Percentiles rank a stretch among this genome's conserved stretches.
These are phyloP conservation scores for Neurospora sp. DNA, from an alignment of 495 filamentous ascomycete species.

Conservation along the genomic window DNA sequence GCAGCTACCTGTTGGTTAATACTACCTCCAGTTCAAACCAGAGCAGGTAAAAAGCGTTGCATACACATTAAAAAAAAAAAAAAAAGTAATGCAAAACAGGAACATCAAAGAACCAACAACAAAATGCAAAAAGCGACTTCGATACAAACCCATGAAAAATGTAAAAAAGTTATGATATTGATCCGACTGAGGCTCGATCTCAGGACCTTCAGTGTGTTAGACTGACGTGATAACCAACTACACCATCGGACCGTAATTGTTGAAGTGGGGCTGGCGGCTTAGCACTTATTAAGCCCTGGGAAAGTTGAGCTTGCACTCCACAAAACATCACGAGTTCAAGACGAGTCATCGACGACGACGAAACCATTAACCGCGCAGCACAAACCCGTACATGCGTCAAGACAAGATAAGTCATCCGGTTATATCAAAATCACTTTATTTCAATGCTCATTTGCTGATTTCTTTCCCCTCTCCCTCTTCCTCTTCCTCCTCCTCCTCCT, in stretches of 20 bases:
- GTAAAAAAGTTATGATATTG: not conserved
- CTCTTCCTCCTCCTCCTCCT: constrained; percentile 28
- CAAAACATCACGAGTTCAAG: not conserved
- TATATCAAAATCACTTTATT: not conserved
- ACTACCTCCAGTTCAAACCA: not conserved
- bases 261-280: not conserved
- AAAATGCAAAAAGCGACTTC: not conserved
- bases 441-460: not conserved
- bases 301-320: too few species aligned
- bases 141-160: not conserved
- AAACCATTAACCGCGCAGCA: too few species aligned
- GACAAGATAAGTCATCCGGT: too few species aligned
- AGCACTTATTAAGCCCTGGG: not conserved
- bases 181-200: not conserved
- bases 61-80: too few species aligned
- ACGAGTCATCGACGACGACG: too few species aligned
- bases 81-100: not conserved
- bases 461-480: not conserved
- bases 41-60: not conserved
- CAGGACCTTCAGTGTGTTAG: not conserved
- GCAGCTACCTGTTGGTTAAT: not conserved
- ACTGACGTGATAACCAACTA: not conserved
- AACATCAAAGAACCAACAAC: not conserved
- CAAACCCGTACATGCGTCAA: too few species aligned
- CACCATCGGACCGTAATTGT: not conserved